Conservation (phyloP, 257 asterid species). For the Rehmannia glutinosa region DNA sequence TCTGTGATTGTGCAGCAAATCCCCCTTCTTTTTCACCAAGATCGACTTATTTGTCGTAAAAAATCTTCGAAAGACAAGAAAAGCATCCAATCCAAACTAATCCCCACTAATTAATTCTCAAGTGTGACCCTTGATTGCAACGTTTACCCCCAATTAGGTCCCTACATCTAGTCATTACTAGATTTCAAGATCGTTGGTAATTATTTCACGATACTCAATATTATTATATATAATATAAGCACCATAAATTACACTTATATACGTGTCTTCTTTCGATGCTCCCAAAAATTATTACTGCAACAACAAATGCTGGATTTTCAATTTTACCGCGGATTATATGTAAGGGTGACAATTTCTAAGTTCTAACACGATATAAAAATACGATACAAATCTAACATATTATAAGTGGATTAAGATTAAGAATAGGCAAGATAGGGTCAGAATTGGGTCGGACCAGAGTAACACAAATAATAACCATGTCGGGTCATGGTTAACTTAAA, state of each 20-base stretch:
- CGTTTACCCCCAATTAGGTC: conserved; percentile 23
- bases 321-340: too few species aligned
- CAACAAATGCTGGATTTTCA: too few species aligned
- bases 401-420: too few species aligned
- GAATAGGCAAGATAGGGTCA: too few species aligned
- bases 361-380: too few species aligned
- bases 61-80: conserved; percentile 30
- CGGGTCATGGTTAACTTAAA: too few species aligned
- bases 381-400: too few species aligned
- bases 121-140: conserved; percentile 15
- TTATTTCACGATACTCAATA: neutral
- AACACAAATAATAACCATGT: too few species aligned
- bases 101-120: conserved; percentile 3
- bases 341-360: too few species aligned
- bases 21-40: conserved; percentile 22
- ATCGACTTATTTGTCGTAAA: conserved; percentile 17
- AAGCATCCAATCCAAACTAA: conserved; percentile 50
- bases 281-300: too few species aligned
- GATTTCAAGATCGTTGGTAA: conserved; percentile 3
- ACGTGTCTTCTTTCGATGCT: neutral
- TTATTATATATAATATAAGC: neutral
- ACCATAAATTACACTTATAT: neutral
- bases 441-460: too few species aligned
- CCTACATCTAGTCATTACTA: conserved; percentile 24
- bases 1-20: conserved; percentile 25